These are phyloP conservation scores for Rickenella mellea DNA, from an alignment of 768 basidiomycete genomes.

Conservation along the genomic window DNA sequence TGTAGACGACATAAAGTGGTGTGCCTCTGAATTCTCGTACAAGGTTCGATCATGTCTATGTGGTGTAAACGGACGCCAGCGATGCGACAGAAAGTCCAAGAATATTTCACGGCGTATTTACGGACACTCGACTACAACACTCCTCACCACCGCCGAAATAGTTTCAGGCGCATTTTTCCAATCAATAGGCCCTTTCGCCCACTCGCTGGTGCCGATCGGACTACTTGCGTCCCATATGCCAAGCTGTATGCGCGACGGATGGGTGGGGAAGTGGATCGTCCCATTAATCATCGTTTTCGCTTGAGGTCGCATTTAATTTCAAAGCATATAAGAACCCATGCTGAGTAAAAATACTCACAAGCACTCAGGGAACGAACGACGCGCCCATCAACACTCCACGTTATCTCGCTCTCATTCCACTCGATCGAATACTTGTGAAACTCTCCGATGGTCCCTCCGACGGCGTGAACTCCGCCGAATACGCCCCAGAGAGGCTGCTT, in stretches of 20 bases:
- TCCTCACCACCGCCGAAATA: slow-evolving; percentile 25
- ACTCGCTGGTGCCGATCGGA: slow-evolving; percentile 29
- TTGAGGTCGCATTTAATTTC: slow-evolving; percentile 10
- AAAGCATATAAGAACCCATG: not conserved
- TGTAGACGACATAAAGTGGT: no score
- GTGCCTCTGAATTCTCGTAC: no score
- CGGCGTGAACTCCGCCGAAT: slow-evolving; percentile 24
- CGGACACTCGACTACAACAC: slow-evolving; percentile 27
- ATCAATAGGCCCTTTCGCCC: slow-evolving; percentile 34
- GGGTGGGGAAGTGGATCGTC: slow-evolving; percentile 25
- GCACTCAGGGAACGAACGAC: slow-evolving; percentile 21
- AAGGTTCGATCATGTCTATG: no score
- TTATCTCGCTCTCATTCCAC: slow-evolving; percentile 27
- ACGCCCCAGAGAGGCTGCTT: slow-evolving; percentile 24
- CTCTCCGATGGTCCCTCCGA: slow-evolving; percentile 11
- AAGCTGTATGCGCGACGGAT: slow-evolving; percentile 27
- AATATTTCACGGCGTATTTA: slow-evolving; percentile 1
- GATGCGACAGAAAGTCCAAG: no score
- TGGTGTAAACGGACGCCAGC: no score
- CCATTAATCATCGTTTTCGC: slow-evolving; percentile 24
- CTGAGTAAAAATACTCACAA: slow-evolving; percentile 9
- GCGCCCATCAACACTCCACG: slow-evolving; percentile 30
- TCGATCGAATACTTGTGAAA: slow-evolving; percentile 29
- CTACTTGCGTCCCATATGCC: slow-evolving; percentile 39
- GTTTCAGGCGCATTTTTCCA: slow-evolving; percentile 23